Conservation (phyloP, 495 filamentous ascomycete genomes). For the Aspergillus heteromorphus region DNA sequence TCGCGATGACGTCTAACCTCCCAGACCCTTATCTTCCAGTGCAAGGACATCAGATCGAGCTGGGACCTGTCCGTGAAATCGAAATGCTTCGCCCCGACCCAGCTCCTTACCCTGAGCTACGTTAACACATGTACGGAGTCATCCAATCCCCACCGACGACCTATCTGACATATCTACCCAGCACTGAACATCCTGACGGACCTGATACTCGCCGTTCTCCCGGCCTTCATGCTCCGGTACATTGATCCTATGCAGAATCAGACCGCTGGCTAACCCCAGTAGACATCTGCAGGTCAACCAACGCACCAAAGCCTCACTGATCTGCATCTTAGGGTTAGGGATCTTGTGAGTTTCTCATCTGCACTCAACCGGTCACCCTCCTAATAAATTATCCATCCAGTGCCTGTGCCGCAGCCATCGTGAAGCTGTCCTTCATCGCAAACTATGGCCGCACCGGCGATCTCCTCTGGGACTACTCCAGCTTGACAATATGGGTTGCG, state of each 20-base stretch:
- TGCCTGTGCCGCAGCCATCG: constrained; percentile 40
- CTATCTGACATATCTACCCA: no score
- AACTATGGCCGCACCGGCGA: constrained; percentile 37
- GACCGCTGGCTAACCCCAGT: not conserved
- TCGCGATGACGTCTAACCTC: no score
- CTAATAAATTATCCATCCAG: constrained; percentile 14
- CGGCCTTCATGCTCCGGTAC: constrained; percentile 34
- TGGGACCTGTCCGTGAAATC: constrained; percentile 32
- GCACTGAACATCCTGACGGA: constrained; percentile 40
- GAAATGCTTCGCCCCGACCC: constrained; percentile 28
- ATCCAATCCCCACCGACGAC: no score
- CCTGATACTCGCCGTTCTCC: constrained; percentile 36
- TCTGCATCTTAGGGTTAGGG: constrained; percentile 38
- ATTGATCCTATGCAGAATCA: not conserved
- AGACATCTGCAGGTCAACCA: constrained; percentile 42
- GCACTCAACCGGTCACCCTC: not conserved
- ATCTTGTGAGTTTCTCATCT: constrained; percentile 28
- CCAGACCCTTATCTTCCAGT: constrained; percentile 22
- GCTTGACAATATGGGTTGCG: constrained; percentile 23
- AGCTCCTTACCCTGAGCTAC: constrained; percentile 29
- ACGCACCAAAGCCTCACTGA: constrained; percentile 33
- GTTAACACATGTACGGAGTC: constrained; percentile 26
- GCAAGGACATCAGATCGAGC: constrained; percentile 18
- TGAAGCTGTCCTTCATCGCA: constrained; percentile 37
- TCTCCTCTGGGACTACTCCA: constrained; percentile 39